phyloP scores from a whole-genome alignment of 192 early-diverging fungal genomes.

The Linnemannia exigua region DNA sequence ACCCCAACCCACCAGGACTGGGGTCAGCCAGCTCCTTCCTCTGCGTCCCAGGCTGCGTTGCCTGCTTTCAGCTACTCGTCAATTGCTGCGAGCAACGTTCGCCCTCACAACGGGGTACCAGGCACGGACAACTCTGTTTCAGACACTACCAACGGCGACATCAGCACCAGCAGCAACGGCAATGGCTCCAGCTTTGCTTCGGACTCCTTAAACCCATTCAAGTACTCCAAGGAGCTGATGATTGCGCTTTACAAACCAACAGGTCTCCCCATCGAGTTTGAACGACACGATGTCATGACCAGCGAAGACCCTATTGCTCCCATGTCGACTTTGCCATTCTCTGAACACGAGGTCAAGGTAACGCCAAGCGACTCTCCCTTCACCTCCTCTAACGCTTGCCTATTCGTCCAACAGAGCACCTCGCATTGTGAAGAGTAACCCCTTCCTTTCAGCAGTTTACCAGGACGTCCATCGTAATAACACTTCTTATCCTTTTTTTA shows the following conservation, averaged over 20 bases:
- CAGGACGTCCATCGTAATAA: not conserved
- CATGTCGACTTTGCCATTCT: constrained; percentile 67
- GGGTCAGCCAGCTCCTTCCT: constrained; percentile 19
- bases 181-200: constrained; percentile 12
- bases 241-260: constrained; percentile 76
- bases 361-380: not conserved
- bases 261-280: constrained; percentile 72
- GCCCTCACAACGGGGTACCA: constrained; percentile 27
- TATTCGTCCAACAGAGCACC: not conserved
- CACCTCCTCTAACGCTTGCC: not conserved
- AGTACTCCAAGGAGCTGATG: constrained; percentile 84
- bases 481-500: not conserved
- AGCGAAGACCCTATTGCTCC: constrained; percentile 71
- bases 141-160: constrained; percentile 12
- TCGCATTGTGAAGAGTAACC: not conserved
- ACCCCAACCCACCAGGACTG: constrained; percentile 33
- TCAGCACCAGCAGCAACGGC: not conserved
- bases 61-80: constrained; percentile 49
- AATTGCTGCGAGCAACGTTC: constrained; percentile 46
- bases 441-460: not conserved
- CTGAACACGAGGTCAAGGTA: constrained; percentile 75
- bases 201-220: constrained; percentile 66
- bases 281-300: constrained; percentile 75
- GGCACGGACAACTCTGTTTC: constrained; percentile 12
- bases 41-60: constrained; percentile 19